Conservation (phyloP, 1,284 basidiomycete genomes). For the Irpex rosettiformis region DNA sequence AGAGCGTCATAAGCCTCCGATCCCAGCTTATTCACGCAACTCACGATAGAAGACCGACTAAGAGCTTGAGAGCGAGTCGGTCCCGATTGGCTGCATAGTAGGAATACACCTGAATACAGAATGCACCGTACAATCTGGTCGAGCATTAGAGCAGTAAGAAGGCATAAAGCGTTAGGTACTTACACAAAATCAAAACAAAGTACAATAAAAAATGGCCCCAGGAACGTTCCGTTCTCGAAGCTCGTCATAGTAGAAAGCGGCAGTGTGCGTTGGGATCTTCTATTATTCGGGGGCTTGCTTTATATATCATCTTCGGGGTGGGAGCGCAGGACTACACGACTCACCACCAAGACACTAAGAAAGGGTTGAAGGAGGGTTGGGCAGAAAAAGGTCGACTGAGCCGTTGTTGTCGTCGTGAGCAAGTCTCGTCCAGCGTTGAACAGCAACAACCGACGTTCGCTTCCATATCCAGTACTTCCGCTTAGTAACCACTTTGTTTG, state of each 20-base stretch:
- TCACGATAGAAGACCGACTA: background rate
- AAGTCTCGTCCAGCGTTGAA: no score
- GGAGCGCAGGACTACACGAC: no score
- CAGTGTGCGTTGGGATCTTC: background rate
- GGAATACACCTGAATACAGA: background rate
- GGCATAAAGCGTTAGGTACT: background rate
- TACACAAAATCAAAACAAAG: background rate
- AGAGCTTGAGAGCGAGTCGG: background rate
- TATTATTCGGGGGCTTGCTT: no score
- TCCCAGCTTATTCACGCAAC: background rate
- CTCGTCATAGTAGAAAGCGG: background rate
- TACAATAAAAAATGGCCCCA: background rate
- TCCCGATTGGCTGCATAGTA: background rate
- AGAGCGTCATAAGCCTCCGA: background rate
- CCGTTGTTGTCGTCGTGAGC: no score
- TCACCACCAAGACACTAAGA: no score
- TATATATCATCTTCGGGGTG: no score
- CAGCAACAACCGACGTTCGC: no score
- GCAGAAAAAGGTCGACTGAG: no score
- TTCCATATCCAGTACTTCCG: no score
- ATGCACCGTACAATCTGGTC: background rate
- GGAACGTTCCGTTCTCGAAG: background rate
- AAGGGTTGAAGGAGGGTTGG: no score
- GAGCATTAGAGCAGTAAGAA: background rate
- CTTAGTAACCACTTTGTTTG: no score